Conservation (phyloP, 1,284 basidiomycete species). For the Grifola frondosa region DNA sequence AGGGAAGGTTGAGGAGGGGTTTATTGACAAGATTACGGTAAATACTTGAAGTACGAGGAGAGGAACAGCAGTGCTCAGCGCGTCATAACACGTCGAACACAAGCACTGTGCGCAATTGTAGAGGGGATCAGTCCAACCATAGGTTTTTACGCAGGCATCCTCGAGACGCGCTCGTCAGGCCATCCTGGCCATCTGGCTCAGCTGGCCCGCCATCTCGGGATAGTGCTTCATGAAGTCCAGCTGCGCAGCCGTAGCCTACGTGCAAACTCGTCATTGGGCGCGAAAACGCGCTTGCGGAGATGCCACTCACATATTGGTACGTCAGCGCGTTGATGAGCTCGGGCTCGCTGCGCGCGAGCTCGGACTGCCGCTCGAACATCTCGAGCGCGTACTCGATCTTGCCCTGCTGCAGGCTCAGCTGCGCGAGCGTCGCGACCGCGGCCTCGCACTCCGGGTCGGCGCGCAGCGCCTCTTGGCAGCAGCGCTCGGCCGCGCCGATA, state of each 20-base stretch:
- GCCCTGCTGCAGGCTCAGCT: conserved; percentile 90
- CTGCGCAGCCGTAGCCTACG: conserved; percentile 78
- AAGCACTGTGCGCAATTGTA: too few species aligned
- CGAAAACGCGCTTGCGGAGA: conserved; percentile 4
- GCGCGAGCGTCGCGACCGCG: conserved; percentile 93
- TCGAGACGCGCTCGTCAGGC: conserved; percentile 13
- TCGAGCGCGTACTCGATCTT: conserved; percentile 85
- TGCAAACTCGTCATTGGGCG: conserved; percentile 7
- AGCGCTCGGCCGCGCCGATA: conserved; percentile 76
- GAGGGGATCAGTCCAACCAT: not conserved
- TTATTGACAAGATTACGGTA: conserved; percentile 17
- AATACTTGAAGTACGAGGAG: conserved; percentile 8
- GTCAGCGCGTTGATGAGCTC: conserved; percentile 90
- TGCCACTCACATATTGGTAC: conserved; percentile 70
- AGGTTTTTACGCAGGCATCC: not conserved
- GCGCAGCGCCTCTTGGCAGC: conserved; percentile 85
- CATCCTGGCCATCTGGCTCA: conserved; percentile 52
- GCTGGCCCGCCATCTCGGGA: conserved; percentile 74
- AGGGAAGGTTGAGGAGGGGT: conserved; percentile 16
- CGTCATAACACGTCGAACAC: conserved; percentile 1
- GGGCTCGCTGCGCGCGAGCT: conserved; percentile 88
- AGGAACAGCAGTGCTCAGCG: not conserved
- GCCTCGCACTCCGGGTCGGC: conserved; percentile 96
- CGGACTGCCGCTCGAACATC: conserved; percentile 84
- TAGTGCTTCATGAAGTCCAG: conserved; percentile 80